Conservation (phyloP, 2,329 filamentous ascomycete species). For the Colletotrichum lupini region DNA sequence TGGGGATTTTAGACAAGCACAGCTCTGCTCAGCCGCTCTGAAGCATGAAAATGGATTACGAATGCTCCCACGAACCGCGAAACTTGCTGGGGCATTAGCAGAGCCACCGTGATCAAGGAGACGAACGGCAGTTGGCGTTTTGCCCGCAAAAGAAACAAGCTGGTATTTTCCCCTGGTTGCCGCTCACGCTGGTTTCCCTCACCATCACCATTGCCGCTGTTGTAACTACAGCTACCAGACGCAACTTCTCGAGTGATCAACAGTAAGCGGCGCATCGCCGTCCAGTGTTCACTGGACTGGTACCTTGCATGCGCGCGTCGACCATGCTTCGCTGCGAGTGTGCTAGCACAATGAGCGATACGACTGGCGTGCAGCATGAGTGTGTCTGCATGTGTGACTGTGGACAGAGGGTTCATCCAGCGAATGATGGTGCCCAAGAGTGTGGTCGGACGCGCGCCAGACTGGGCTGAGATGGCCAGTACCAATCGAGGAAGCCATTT, state of each 20-base stretch:
- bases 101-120: slow-evolving; percentile 19
- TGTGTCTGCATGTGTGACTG: slow-evolving; percentile 33
- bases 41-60: slow-evolving; percentile 28
- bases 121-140: slow-evolving; percentile 27
- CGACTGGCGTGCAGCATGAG: slow-evolving; percentile 34
- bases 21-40: slow-evolving; percentile 15
- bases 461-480: slow-evolving; percentile 23
- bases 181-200: slow-evolving; percentile 16
- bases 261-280: slow-evolving; percentile 21
- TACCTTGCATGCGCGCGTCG: slow-evolving; percentile 32
- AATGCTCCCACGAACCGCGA: slow-evolving; percentile 18
- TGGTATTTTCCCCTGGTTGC: slow-evolving; percentile 2
- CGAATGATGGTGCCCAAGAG: slow-evolving; percentile 30
- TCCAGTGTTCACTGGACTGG: slow-evolving; percentile 19
- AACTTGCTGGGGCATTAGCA: neutral
- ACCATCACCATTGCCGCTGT: slow-evolving; percentile 22
- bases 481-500: slow-evolving; percentile 33
- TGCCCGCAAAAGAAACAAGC: slow-evolving; percentile 11
- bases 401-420: slow-evolving; percentile 24
- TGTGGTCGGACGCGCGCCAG: slow-evolving; percentile 32
- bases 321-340: slow-evolving; percentile 10
- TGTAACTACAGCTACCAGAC: slow-evolving; percentile 14
- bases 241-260: slow-evolving; percentile 14
- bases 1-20: slow-evolving; percentile 4
- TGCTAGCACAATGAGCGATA: slow-evolving; percentile 28